A percentile compares a stretch with the other conserved stretches of the same genome.
Conservation (phyloP, 1,139 yeast species). For the Candida tunisiensis region DNA sequence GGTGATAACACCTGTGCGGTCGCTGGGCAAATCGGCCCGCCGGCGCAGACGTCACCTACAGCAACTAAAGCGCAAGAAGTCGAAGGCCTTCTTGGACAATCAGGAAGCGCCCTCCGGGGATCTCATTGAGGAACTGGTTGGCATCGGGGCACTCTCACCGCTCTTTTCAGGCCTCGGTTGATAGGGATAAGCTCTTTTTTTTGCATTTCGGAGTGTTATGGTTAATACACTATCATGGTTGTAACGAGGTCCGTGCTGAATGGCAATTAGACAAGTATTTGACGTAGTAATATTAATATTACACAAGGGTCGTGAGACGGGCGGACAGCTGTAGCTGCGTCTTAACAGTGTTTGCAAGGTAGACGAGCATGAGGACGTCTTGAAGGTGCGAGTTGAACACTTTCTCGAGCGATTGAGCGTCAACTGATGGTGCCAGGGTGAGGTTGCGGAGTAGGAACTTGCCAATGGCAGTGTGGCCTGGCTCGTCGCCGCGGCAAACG, state of each 20-base stretch:
- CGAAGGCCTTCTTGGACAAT: slow-evolving; percentile 12
- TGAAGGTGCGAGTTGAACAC: slow-evolving; percentile 61
- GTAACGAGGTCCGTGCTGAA: neutral
- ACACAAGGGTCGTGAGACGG: slow-evolving; percentile 42
- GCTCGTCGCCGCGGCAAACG: slow-evolving; percentile 24
- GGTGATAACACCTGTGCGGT: slow-evolving; percentile 18
- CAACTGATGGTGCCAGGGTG: slow-evolving; percentile 43
- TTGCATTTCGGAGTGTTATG: too few relatives aligned
- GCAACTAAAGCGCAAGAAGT: slow-evolving; percentile 1
- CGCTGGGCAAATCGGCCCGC: slow-evolving; percentile 8
- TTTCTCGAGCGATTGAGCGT: slow-evolving; percentile 38
- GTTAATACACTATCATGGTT: neutral
- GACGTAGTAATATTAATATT: slow-evolving; percentile 3
- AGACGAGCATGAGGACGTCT: slow-evolving; percentile 72
- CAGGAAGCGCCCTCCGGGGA: slow-evolving; percentile 11
- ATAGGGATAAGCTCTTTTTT: too few relatives aligned
- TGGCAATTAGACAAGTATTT: neutral
- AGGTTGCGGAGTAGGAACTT: slow-evolving; percentile 49
- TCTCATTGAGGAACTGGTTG: slow-evolving; percentile 19
- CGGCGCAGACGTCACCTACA: too few relatives aligned
- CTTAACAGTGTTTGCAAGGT: slow-evolving; percentile 69
- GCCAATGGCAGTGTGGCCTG: slow-evolving; percentile 34
- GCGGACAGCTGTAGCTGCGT: slow-evolving; percentile 74
- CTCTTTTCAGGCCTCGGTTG: slow-evolving; percentile 10
- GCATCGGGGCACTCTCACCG: slow-evolving; percentile 20